Base-by-base conservation (phyloP, 139 green algal genomes). In the Chlamydomonas sp. region DNA sequence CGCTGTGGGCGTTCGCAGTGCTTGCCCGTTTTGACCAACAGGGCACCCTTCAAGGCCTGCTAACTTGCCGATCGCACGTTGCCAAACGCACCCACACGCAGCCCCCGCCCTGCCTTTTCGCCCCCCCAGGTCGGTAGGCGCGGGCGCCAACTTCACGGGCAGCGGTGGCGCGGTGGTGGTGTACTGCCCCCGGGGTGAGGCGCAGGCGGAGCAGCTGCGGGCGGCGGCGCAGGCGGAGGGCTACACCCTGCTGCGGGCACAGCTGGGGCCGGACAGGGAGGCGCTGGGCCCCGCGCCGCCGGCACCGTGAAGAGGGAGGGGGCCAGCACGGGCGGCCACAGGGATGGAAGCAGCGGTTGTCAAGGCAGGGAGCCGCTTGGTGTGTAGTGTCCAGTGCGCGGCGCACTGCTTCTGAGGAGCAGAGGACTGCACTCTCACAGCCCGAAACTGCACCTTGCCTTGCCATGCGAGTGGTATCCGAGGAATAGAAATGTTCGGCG, bases 131-230 rank as follows among this genome's bases (percentile, higher is more conserved):
- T 77, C 91, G 1, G 90, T 96, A 7, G 94, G 94, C 60, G 88
- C 93, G 20, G 93, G 94, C 14, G 97, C 94, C 31, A 99, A 99
- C 92, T 97, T 99, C 84, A 97, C 94, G 1, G 97, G 97, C 73
- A 97, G 93, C 68, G 97, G 97, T 12, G 97, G 97, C 15, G 96
- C 97, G 0, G 87, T 96, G 59, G 93, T 98, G 20, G 95, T 93
- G 78, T 77, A 96, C 10, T 96, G 91, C 79, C 89, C 85, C 0
- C n/a, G 88, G 0, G 94, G 91, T 2, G 73, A 66, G n/a, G 5
- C 67, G 49, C 91, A 95, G 77, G 88, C 20, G 5, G 31, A 9
- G 2, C 18, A 77, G 66, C 66, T 71, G 66, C 5, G 5, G 72
- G 72, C 17, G 20, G 20, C 18, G 31, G 17, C 20, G 17, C 20